phyloP scores from a whole-genome alignment of 495 filamentous ascomycete genomes.

The Hypoxylon perforatum region DNA sequence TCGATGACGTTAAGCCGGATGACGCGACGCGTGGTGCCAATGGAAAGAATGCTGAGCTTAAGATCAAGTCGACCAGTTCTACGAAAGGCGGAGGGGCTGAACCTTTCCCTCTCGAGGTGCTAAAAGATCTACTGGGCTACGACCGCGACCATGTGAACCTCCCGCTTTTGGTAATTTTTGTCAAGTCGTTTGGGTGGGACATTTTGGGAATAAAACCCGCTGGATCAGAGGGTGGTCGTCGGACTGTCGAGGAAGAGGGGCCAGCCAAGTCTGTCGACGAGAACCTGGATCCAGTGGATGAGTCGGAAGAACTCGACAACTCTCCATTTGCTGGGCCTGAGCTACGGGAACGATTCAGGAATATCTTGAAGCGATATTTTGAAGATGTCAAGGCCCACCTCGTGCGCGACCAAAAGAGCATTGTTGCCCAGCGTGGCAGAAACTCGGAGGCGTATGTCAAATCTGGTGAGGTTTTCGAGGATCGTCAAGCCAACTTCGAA shows the following conservation, averaged over 20 bases:
- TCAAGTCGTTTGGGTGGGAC: conserved; percentile 97
- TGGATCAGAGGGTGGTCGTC: conserved; percentile 79
- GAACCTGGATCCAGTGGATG: conserved; percentile 57
- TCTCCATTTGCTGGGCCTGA: conserved; percentile 78
- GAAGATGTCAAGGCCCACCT: conserved; percentile 93
- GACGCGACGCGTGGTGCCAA: conserved; percentile 73
- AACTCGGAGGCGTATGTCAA: conserved; percentile 99
- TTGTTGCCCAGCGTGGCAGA: conserved; percentile 83
- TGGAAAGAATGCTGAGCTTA: conserved; percentile 64
- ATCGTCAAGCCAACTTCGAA: conserved; percentile 95
- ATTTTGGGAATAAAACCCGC: conserved; percentile 80
- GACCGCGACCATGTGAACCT: conserved; percentile 93
- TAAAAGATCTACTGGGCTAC: conserved; percentile 94
- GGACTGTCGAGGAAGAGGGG: conserved; percentile 86
- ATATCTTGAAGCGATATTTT: conserved; percentile 88
- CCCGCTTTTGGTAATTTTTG: conserved; percentile 90
- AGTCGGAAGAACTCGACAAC: conserved; percentile 66
- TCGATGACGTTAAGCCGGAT: conserved; percentile 92
- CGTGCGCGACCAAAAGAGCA: conserved; percentile 86
- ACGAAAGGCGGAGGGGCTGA: conserved; percentile 72
- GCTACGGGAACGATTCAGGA: conserved; percentile 85
- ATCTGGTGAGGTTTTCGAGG: conserved; percentile 98
- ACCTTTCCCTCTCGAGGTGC: conserved; percentile 92
- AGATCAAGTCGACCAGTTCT: conserved; percentile 57
- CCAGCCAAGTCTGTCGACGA: conserved; percentile 64